Evolutionary conservation across 1,284 basidiomycete genomes (phyloP).

Genomic region (Trichosporon ovoides): DNA sequence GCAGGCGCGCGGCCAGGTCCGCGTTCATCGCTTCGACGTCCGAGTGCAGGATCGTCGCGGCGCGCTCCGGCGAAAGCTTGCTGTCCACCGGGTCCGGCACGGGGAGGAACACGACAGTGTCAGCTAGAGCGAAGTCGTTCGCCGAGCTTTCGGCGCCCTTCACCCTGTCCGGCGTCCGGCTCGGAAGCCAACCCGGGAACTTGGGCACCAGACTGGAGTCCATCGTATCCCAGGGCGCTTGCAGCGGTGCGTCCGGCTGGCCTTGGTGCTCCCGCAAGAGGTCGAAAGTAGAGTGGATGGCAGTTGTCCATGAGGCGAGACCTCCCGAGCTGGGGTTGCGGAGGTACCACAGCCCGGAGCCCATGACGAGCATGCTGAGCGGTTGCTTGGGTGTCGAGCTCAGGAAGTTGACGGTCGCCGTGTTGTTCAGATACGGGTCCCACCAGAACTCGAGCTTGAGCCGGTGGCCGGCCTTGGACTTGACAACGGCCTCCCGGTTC

Average conservation of each 20-base stretch:
- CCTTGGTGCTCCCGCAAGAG: conserved; percentile 50
- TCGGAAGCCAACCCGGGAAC: conserved; percentile 13
- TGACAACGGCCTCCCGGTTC: conserved; percentile 51
- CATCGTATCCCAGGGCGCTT: conserved; percentile 43
- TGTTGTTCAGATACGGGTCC: conserved; percentile 66
- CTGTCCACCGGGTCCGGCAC: conserved; percentile 71
- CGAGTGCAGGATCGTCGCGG: conserved; percentile 61
- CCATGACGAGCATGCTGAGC: conserved; percentile 68
- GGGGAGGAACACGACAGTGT: conserved; percentile 59
- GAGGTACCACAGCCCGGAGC: conserved; percentile 81
- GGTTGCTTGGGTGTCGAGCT: conserved; percentile 25
- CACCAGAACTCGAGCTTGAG: conserved; percentile 65
- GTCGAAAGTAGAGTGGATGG: conserved; percentile 61
- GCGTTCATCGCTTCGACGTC: conserved; percentile 86
- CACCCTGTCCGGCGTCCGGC: not conserved
- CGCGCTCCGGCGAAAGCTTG: conserved; percentile 60
- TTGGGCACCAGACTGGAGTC: conserved; percentile 5
- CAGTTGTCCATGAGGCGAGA: conserved; percentile 66
- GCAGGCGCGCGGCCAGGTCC: conserved; percentile 65
- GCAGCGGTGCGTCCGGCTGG: conserved; percentile 31
- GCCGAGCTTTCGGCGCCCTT: not conserved
- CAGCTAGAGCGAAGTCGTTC: conserved; percentile 13
- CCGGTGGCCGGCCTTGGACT: conserved; percentile 18
- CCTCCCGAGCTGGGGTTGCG: conserved; percentile 68
- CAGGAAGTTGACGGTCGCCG: conserved; percentile 53